Evolutionary conservation across 2,329 filamentous ascomycete species (phyloP).

Genomic region (Cladosporium sp.): DNA sequence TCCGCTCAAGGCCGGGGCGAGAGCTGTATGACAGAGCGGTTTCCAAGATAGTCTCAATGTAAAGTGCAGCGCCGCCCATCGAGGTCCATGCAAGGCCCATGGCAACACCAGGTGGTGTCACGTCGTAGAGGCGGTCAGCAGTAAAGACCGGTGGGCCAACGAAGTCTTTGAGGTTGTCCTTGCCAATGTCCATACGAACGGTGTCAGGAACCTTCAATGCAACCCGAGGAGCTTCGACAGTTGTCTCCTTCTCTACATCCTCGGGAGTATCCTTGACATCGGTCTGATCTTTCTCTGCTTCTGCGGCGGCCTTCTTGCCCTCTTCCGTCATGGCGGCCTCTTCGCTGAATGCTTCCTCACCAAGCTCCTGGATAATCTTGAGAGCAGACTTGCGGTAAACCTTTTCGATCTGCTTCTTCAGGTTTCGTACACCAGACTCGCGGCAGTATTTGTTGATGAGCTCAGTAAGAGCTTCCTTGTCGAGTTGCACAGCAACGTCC

Average conservation of each 20-base stretch:
- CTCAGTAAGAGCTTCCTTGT: constrained; percentile 86
- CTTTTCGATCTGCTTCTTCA: constrained; percentile 99
- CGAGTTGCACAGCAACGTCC: constrained; percentile 84
- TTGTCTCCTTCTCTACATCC: constrained; percentile 59
- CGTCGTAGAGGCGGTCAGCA: constrained; percentile 90
- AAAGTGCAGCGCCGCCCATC: constrained; percentile 93
- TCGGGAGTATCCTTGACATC: constrained; percentile 64
- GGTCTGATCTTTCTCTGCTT: constrained; percentile 65
- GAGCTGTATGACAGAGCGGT: constrained; percentile 72
- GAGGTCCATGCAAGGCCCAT: constrained; percentile 99
- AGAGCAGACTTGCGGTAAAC: constrained; percentile 95
- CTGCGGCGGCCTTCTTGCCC: constrained; percentile 74
- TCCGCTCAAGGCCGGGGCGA: constrained; percentile 80
- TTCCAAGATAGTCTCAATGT: constrained; percentile 95
- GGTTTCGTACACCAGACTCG: constrained; percentile 92
- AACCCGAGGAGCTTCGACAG: constrained; percentile 64
- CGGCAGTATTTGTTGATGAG: constrained; percentile 98
- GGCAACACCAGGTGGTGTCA: constrained; percentile 87
- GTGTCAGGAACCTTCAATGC: constrained; percentile 80
- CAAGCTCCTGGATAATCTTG: constrained; percentile 94
- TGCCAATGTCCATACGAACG: constrained; percentile 83
- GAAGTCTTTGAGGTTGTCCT: constrained; percentile 92
- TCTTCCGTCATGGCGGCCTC: constrained; percentile 80
- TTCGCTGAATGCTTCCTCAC: constrained; percentile 79
- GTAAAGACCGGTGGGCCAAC: constrained; percentile 95